Base-by-base conservation (phyloP, 768 basidiomycete genomes). In the Lepiota venenata region DNA sequence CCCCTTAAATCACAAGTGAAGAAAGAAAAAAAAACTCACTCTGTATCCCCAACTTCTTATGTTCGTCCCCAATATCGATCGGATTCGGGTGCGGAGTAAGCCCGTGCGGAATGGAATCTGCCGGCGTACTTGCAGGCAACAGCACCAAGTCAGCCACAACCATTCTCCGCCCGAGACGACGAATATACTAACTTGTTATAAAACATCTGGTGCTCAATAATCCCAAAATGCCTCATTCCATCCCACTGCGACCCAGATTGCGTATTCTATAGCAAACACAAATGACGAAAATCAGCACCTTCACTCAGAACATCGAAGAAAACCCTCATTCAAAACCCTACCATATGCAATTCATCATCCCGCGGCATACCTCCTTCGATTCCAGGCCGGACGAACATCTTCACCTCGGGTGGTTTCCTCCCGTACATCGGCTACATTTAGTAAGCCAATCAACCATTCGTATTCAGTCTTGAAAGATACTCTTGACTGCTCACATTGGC, bases 181-280 rank as follows among this genome's bases (percentile, higher is more conserved):
- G 25, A 2, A 25, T 2, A 25, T 2, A 56, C 61, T 43, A 58
- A 83, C 83, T 84, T 82, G 68, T 85, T 81, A 64, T 86, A 87
- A 62, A 82, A 84, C 18, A 84, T 69, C 2, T 71, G 72, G 57
- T 85, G 77, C 14, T 79, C 74, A 0, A 65, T 45, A 39, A 86
- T 56, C 2, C 82, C 82, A 60, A 74, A 82, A 58, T 87, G 84
- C 56, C 78, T 74, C 63, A 86, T 52, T 7, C 85, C 84, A 59
- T 87, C 85, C 85, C 85, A 86, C 59, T 88, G 85, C 3, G 83
- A 76, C 8, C 85, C 83, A 0, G 84, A 84, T 68, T 87, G 86
- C 0, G 85, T 84, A 58, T 88, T 87, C 85, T 87, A 60, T 15
- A 45, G 32, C 14, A 21, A 18, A 14, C 41, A 32, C 25, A 32